Evolutionary conservation across 495 filamentous ascomycete species (phyloP).

Genomic region (Cetradonia linearis): DNA sequence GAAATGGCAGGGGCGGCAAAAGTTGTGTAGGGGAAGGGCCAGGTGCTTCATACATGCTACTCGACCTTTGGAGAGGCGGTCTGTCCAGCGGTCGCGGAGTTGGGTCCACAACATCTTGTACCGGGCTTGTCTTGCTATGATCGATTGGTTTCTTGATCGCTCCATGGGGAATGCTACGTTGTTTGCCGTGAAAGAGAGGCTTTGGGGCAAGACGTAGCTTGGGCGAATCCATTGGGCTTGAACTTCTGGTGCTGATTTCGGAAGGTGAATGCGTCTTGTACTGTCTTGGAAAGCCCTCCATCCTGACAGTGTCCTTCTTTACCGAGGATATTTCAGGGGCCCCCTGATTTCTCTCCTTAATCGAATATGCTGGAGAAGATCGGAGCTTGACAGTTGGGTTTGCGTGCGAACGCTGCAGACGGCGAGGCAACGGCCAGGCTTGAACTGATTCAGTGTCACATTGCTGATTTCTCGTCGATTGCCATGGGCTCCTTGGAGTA

Average conservation of each 20-base stretch:
- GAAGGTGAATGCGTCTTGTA: neutral
- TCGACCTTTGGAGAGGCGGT: constrained; percentile 15
- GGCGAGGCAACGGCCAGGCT: constrained; percentile 23
- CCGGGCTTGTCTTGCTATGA: neutral
- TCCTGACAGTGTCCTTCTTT: neutral
- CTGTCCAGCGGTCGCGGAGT: constrained; percentile 10
- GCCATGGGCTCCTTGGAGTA: neutral
- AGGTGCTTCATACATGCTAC: constrained; percentile 30
- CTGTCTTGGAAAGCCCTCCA: no score
- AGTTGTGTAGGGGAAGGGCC: constrained; percentile 35
- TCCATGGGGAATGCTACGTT: constrained; percentile 20
- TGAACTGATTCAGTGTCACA: constrained; percentile 7
- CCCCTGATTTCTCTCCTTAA: neutral
- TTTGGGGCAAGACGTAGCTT: constrained; percentile 19
- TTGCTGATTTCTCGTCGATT: constrained; percentile 1
- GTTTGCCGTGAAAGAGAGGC: constrained; percentile 23
- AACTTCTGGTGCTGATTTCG: neutral
- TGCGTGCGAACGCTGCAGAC: constrained; percentile 17
- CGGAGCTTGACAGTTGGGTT: constrained; percentile 10
- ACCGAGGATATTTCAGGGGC: neutral
- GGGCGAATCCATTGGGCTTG: neutral
- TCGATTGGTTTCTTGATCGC: neutral
- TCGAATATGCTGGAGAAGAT: neutral
- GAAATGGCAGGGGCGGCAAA: constrained; percentile 37
- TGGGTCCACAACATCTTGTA: neutral